These are phyloP conservation scores for Auricularia auricula-judae DNA, from an alignment of 768 basidiomycete genomes.

Conservation along the genomic window DNA sequence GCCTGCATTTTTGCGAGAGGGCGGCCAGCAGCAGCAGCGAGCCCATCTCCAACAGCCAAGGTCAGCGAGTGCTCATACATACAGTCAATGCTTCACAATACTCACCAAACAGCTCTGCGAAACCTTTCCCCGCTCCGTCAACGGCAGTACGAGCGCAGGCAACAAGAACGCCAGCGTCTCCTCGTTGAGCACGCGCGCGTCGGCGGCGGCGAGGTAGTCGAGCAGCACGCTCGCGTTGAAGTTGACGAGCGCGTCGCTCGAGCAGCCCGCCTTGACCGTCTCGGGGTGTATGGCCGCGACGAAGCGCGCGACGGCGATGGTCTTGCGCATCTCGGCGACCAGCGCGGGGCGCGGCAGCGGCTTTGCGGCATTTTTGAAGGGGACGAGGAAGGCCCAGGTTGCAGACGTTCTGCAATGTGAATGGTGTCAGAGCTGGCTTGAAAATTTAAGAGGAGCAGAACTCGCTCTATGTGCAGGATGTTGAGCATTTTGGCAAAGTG, in stretches of 20 bases:
- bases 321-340: conserved; percentile 65
- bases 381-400: conserved; percentile 54
- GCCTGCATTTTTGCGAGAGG: conserved; percentile 52
- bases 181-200: conserved; percentile 42
- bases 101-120: neutral
- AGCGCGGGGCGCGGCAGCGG: conserved; percentile 62
- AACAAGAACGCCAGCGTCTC: conserved; percentile 54
- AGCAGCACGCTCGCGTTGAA: conserved; percentile 76
- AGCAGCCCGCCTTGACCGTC: conserved; percentile 32
- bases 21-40: conserved; percentile 63
- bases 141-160: conserved; percentile 20
- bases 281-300: conserved; percentile 52
- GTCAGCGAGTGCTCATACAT: neutral
- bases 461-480: conserved; percentile 68
- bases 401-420: conserved; percentile 39
- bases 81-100: neutral
- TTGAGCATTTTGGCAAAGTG: conserved; percentile 91
- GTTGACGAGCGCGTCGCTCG: conserved; percentile 40
- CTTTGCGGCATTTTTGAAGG: conserved; percentile 69
- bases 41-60: conserved; percentile 39
- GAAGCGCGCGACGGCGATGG: conserved; percentile 62
- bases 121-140: neutral
- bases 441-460: conserved; percentile 1
- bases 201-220: conserved; percentile 56
- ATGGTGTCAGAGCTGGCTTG: neutral